These are phyloP conservation scores for Acacia confusa DNA, from an alignment of 306 rosid genomes.

Conservation along the genomic window DNA sequence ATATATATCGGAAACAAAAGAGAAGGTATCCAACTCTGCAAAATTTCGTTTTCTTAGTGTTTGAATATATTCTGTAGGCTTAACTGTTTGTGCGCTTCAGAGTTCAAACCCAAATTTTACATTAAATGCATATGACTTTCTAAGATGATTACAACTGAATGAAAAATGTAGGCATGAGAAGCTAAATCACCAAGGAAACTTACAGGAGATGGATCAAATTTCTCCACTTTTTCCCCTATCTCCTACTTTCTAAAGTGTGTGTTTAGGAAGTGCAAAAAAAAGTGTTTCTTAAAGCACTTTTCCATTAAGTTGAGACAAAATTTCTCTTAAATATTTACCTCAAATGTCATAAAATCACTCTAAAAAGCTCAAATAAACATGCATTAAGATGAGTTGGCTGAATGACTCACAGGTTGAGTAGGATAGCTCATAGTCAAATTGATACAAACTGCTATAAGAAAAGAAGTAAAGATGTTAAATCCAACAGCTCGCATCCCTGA, in stretches of 20 bases:
- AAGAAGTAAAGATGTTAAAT: not conserved
- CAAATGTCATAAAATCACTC: too few species aligned
- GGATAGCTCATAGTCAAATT: not conserved
- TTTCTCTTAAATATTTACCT: too few species aligned
- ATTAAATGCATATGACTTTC: not conserved
- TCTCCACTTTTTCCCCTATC: not conserved
- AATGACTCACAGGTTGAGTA: conserved; percentile 55
- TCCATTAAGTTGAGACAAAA: too few species aligned
- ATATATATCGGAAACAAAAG: conserved; percentile 73
- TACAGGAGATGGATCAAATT: not conserved
- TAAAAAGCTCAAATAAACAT: too few species aligned
- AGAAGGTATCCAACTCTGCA: conserved; percentile 79
- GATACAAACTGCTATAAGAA: not conserved
- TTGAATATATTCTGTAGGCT: not conserved
- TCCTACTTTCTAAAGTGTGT: not conserved
- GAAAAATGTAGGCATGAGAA: not conserved
- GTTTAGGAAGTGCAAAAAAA: too few species aligned
- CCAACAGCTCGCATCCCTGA: conserved; percentile 5
- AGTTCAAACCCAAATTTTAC: not conserved
- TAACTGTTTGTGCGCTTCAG: not conserved
- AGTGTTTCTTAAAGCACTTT: too few species aligned
- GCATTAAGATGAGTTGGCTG: not conserved
- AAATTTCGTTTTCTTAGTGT: not conserved
- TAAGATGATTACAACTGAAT: not conserved
- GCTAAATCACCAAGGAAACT: not conserved